phyloP scores from a whole-genome alignment of 2,329 filamentous ascomycete genomes.

The Bipolaris sorokiniana region DNA sequence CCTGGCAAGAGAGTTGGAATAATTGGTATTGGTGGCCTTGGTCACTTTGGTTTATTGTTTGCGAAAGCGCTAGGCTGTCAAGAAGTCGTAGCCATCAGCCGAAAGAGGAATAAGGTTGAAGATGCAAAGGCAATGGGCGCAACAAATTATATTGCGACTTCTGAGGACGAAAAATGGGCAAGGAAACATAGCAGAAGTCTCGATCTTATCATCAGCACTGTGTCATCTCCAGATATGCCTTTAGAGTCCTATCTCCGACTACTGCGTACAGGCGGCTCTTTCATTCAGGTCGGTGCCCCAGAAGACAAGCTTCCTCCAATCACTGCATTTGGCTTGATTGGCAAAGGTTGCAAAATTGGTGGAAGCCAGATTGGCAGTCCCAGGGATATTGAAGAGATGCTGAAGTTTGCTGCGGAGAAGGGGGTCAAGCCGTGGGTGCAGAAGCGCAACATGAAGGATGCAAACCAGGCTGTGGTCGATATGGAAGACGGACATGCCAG shows the following conservation, averaged over 20 bases:
- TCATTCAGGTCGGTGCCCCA: slow-evolving; percentile 72
- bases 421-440: slow-evolving; percentile 68
- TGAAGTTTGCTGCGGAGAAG: slow-evolving; percentile 65
- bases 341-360: slow-evolving; percentile 58
- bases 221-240: slow-evolving; percentile 67
- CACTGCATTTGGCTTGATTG: slow-evolving; percentile 64
- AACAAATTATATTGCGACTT: slow-evolving; percentile 64
- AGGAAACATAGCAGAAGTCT: slow-evolving; percentile 64
- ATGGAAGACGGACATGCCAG: slow-evolving; percentile 62
- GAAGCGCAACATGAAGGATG: slow-evolving; percentile 61
- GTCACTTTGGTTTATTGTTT: slow-evolving; percentile 75
- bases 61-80: slow-evolving; percentile 74
- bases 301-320: slow-evolving; percentile 64
- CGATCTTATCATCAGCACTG: slow-evolving; percentile 66
- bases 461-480: slow-evolving; percentile 63
- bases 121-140: slow-evolving; percentile 69
- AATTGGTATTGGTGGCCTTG: slow-evolving; percentile 74
- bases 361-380: slow-evolving; percentile 60
- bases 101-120: slow-evolving; percentile 62
- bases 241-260: slow-evolving; percentile 66
- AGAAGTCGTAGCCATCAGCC: slow-evolving; percentile 68
- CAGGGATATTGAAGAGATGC: slow-evolving; percentile 65
- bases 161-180: slow-evolving; percentile 57
- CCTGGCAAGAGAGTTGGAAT: slow-evolving; percentile 75
- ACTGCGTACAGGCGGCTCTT: slow-evolving; percentile 64